These are phyloP conservation scores for Daldinia decipiens DNA, from an alignment of 495 filamentous ascomycete species.

Conservation along the genomic window DNA sequence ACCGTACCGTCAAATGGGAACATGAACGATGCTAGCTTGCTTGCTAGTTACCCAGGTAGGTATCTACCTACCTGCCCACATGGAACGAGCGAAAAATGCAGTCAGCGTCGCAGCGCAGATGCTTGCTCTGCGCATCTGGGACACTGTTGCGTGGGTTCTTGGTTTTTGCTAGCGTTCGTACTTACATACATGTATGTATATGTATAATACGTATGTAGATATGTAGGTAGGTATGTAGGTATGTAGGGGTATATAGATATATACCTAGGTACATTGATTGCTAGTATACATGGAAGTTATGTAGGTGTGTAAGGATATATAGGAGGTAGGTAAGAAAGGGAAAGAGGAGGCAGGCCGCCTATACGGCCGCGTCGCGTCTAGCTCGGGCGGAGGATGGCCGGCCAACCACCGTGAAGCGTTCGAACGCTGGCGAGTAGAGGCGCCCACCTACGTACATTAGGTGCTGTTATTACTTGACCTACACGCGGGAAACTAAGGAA, in stretches of 20 bases:
- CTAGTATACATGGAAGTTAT: too few species aligned
- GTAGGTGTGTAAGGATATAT: background rate
- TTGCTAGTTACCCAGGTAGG: too few species aligned
- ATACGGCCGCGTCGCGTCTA: slow-evolving; percentile 1
- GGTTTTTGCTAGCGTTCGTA: background rate
- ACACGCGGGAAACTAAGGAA: slow-evolving; percentile 5
- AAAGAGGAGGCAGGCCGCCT: slow-evolving; percentile 9
- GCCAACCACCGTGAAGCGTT: slow-evolving; percentile 23
- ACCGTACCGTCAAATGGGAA: slow-evolving; percentile 2
- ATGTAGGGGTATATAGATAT: background rate
- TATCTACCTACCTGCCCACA: background rate
- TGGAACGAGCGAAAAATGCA: slow-evolving; percentile 3
- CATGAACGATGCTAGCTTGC: background rate
- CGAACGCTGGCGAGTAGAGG: slow-evolving; percentile 28
- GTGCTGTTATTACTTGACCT: slow-evolving; percentile 22
- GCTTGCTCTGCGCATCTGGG: slow-evolving; percentile 3
- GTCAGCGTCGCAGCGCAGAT: slow-evolving; percentile 5
- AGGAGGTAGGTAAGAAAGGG: background rate
- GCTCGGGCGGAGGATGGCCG: background rate
- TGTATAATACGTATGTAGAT: background rate
- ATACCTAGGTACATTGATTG: too few species aligned
- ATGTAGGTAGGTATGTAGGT: background rate
- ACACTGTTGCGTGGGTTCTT: background rate
- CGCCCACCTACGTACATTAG: slow-evolving; percentile 7
- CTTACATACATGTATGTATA: background rate